A percentile compares a stretch with the other conserved stretches of the same genome.
Evolutionary conservation across 257 asterid genomes (phyloP).

Genomic region (Nicotiana attenuata): DNA sequence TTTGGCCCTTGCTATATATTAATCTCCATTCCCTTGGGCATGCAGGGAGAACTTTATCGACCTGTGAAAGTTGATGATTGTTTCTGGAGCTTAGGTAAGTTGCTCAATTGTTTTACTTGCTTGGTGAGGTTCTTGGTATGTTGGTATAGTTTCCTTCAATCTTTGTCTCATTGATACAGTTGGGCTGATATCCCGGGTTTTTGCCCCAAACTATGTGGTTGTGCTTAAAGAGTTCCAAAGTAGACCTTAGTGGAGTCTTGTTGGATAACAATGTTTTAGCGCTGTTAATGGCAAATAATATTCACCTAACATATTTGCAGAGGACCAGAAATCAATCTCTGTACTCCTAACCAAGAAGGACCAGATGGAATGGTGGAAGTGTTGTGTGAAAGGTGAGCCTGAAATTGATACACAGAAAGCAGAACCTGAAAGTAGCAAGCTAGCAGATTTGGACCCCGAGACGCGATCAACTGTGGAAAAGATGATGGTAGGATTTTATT

Average conservation of each 20-base stretch:
- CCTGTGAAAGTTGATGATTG: constrained; percentile 73
- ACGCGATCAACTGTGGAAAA: constrained; percentile 78
- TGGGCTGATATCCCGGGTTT: neutral
- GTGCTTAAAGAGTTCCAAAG: neutral
- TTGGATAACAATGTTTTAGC: neutral
- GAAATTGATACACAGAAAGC: constrained; percentile 77
- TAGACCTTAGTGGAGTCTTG: neutral
- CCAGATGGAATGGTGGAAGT: constrained; percentile 97
- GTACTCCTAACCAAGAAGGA: constrained; percentile 71
- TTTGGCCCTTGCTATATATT: neutral
- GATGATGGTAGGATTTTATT: constrained; percentile 60
- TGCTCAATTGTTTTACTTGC: constrained; percentile 3
- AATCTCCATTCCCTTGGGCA: constrained; percentile 14
- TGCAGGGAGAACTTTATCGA: constrained; percentile 65
- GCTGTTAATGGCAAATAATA: neutral
- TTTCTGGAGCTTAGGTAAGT: constrained; percentile 80
- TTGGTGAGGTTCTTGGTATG: neutral
- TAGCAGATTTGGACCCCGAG: constrained; percentile 77
- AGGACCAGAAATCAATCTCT: constrained; percentile 71
- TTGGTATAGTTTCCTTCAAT: neutral
- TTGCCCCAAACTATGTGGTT: neutral
- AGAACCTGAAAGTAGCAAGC: constrained; percentile 74
- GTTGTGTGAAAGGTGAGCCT: constrained; percentile 78
- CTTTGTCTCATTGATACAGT: neutral
- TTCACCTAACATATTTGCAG: constrained; percentile 24